Conservation (phyloP, 2,329 filamentous ascomycete genomes). For the Dothidotthia symphoricarpi region DNA sequence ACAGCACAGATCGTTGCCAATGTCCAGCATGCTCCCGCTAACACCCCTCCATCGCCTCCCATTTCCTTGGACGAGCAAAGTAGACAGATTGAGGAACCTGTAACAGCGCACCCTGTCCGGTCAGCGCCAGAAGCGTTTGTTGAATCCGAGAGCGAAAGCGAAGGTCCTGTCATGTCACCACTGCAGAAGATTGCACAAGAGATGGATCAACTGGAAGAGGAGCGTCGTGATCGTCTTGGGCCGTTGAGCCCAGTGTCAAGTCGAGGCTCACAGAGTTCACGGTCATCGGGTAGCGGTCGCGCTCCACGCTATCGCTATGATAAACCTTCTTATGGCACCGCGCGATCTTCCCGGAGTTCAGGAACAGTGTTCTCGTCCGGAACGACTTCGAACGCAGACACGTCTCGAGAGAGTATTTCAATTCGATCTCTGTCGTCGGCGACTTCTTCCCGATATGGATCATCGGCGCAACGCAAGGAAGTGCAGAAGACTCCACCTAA, state of each 20-base stretch:
- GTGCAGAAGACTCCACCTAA: constrained; percentile 76
- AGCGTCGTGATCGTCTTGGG: constrained; percentile 62
- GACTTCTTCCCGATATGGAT: constrained; percentile 47
- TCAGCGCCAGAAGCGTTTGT: constrained; percentile 36
- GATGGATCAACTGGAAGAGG: constrained; percentile 61
- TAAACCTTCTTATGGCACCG: constrained; percentile 33
- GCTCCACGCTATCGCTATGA: constrained; percentile 49
- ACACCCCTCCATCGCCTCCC: constrained; percentile 76
- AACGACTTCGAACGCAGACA: constrained; percentile 51
- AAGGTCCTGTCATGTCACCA: constrained; percentile 61
- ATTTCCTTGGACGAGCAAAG: constrained; percentile 72
- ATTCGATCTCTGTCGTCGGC: constrained; percentile 53
- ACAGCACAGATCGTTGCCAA: constrained; percentile 77
- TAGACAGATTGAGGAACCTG: constrained; percentile 25
- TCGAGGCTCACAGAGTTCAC: constrained; percentile 60
- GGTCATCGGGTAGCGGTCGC: constrained; percentile 51
- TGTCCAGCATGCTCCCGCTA: constrained; percentile 78
- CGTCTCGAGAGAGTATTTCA: constrained; percentile 56
- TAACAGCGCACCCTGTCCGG: constrained; percentile 31
- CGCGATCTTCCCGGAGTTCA: constrained; percentile 34
- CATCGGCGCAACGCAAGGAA: constrained; percentile 77
- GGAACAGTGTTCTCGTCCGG: constrained; percentile 66
- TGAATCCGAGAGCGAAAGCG: constrained; percentile 68
- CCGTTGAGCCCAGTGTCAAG: constrained; percentile 67
- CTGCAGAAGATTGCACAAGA: constrained; percentile 73